Conservation (phyloP, 1,139 yeast species). For the Hyphopichia wangnamkhiaoensis region DNA sequence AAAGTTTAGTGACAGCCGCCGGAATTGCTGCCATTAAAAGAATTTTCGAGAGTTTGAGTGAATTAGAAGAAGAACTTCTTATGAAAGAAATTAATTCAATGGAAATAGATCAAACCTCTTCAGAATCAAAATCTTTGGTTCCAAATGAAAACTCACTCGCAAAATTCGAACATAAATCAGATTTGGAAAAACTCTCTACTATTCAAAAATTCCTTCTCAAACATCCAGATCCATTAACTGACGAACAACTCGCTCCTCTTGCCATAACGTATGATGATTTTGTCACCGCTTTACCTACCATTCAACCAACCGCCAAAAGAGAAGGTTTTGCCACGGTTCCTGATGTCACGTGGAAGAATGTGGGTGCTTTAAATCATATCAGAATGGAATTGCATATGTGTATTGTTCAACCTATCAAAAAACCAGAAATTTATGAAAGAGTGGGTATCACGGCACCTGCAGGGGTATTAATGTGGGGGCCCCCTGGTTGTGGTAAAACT, state of each 20-base stretch:
- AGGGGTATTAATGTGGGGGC: slow-evolving; percentile 98
- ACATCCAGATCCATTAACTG: slow-evolving; percentile 79
- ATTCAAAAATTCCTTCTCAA: slow-evolving; percentile 70
- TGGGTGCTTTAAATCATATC: slow-evolving; percentile 81
- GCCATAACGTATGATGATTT: slow-evolving; percentile 81
- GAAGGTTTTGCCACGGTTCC: slow-evolving; percentile 99
- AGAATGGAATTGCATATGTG: slow-evolving; percentile 95
- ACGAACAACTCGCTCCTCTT: slow-evolving; percentile 72
- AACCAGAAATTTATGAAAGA: slow-evolving; percentile 84
- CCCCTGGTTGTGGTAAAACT: slow-evolving; percentile 99
- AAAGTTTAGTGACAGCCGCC: slow-evolving; percentile 92
- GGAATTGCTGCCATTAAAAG: slow-evolving; percentile 94
- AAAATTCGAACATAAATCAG: slow-evolving; percentile 32
- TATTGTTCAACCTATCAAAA: slow-evolving; percentile 91
- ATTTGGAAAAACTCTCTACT: slow-evolving; percentile 53
- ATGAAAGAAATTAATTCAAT: slow-evolving; percentile 21
- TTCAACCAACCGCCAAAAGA: slow-evolving; percentile 96
- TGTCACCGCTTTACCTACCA: slow-evolving; percentile 79
- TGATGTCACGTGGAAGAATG: slow-evolving; percentile 93
- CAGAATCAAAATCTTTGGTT: slow-evolving; percentile 9
- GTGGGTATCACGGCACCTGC: slow-evolving; percentile 98
- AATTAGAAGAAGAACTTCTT: slow-evolving; percentile 25
- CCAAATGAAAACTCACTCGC: slow-evolving; percentile 12
- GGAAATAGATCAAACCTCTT: slow-evolving; percentile 41
- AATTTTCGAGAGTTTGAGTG: slow-evolving; percentile 60